Conservation (phyloP, 129 eudicot species). For the Gnaphalium uliginosum region DNA sequence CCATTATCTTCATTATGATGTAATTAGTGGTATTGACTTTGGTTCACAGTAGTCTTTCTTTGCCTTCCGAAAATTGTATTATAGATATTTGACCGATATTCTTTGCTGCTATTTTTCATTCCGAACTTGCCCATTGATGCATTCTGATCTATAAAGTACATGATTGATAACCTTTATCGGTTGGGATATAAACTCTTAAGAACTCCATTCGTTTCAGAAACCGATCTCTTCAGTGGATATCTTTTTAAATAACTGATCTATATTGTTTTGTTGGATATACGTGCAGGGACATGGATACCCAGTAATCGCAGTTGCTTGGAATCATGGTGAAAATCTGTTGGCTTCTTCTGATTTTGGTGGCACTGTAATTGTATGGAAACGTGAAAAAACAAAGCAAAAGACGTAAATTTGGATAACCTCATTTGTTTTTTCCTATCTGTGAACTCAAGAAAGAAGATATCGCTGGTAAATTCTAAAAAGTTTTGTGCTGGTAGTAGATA, state of each 20-base stretch:
- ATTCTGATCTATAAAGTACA: background rate
- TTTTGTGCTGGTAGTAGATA: no score
- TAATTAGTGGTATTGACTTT: background rate
- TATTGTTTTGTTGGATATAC: slow-evolving; percentile 10
- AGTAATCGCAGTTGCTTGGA: slow-evolving; percentile 93
- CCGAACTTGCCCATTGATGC: background rate
- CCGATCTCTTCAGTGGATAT: no score
- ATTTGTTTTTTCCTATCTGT: background rate
- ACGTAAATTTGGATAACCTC: slow-evolving; percentile 7
- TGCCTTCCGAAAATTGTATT: background rate
- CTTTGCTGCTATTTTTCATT: background rate
- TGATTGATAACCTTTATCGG: no score
- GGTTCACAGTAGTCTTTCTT: slow-evolving; percentile 17
- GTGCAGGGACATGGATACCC: slow-evolving; percentile 94
- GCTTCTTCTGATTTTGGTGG: slow-evolving; percentile 99
- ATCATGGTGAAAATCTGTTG: slow-evolving; percentile 89
- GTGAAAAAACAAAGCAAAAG: slow-evolving; percentile 68
- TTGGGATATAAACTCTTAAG: no score
- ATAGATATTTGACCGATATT: slow-evolving; percentile 1
- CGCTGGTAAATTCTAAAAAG: background rate
- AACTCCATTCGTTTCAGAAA: no score
- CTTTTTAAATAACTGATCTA: background rate
- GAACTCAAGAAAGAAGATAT: background rate
- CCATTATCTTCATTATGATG: background rate
- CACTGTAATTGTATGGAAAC: slow-evolving; percentile 96